Evolutionary conservation across 495 filamentous ascomycete species (phyloP).

Genomic region (Astrocystis sublimbata): DNA sequence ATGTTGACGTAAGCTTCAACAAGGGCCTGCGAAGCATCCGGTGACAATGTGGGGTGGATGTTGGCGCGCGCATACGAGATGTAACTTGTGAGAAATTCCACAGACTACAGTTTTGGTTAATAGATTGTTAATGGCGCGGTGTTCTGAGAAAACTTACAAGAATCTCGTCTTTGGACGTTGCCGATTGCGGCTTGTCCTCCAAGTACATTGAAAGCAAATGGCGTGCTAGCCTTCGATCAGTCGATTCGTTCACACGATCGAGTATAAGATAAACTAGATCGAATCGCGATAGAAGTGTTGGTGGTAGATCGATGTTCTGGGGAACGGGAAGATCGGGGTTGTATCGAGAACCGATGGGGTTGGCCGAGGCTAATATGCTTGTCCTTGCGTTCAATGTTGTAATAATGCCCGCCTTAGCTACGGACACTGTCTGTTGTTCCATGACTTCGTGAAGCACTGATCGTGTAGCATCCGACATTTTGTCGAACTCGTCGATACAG

Average conservation of each 20-base stretch:
- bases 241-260: conserved; percentile 85
- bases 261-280: conserved; percentile 96
- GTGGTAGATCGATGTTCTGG: conserved; percentile 96
- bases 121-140: conserved; percentile 24
- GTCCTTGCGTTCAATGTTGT: conserved; percentile 95
- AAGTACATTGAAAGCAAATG: conserved; percentile 97
- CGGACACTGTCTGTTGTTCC: conserved; percentile 99
- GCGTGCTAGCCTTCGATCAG: conserved; percentile 82
- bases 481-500: conserved; percentile 99
- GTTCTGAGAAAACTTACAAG: conserved; percentile 59
- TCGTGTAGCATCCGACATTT: conserved; percentile 95
- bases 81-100: conserved; percentile 94
- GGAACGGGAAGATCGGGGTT: conserved; percentile 94
- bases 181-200: conserved; percentile 87
- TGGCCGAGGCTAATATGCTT: conserved; percentile 91
- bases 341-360: conserved; percentile 96
- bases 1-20: conserved; percentile 89
- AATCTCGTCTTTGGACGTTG: conserved; percentile 66
- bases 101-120: conserved; percentile 56
- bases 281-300: conserved; percentile 91
- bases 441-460: conserved; percentile 99
- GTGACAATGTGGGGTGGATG: conserved; percentile 77
- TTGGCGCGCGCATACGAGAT: conserved; percentile 94
- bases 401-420: conserved; percentile 98
- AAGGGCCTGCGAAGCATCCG: conserved; percentile 76